Base-by-base conservation (phyloP, 805 yeast species). In the Suhomyces xylopsoci region DNA sequence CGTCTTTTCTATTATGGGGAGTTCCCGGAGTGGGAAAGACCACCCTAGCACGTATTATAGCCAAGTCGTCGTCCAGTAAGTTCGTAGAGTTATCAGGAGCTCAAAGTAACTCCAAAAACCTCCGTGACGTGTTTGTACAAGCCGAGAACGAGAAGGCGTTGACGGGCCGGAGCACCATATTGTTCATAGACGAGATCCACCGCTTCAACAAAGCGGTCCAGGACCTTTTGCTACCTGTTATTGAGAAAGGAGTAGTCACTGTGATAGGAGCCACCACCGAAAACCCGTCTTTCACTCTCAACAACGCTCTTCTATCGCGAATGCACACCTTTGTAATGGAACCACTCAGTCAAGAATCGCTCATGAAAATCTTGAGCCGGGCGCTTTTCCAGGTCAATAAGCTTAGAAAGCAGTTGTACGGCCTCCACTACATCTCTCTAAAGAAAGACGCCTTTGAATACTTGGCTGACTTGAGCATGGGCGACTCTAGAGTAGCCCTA, bases 401-500 rank as follows among this genome's bases (percentile, higher is more conserved):
- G 60, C 75, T 83, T 14, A 70, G 96, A 52, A 81, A 80, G 54
- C 57, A 77, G n/a, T 67, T 86, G 1, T 70, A 78, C 58, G 67
- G 78, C 2, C 70, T 77, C 42, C 81, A 81, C 17, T 74, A 81
- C 8, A 67, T 87, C 32, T 77, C 80, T 17, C 66, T 91, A 36
- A 67, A 77, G 7, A 77, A 78, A 47, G 85, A 80, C 3, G 81
- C 88, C 0, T 70, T 87, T 40, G 83, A 82, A 40, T 85, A 89
- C 63, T 71, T 93, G 5, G 86, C 90, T 3, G 83, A 81, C 45
- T 70, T 91, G 7, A 80, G 96, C 0, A 85, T 87, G 58, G 99
- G 99, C 1, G 98, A 94, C 65, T 90, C 96, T 0, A 74, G 99
- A 49, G 81, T 85, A 20, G 94, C 96, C 0, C 71, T 94, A 25